These are phyloP conservation scores for Chlorokybus atmophyticus DNA, from an alignment of 139 green algal species.

Conservation along the genomic window DNA sequence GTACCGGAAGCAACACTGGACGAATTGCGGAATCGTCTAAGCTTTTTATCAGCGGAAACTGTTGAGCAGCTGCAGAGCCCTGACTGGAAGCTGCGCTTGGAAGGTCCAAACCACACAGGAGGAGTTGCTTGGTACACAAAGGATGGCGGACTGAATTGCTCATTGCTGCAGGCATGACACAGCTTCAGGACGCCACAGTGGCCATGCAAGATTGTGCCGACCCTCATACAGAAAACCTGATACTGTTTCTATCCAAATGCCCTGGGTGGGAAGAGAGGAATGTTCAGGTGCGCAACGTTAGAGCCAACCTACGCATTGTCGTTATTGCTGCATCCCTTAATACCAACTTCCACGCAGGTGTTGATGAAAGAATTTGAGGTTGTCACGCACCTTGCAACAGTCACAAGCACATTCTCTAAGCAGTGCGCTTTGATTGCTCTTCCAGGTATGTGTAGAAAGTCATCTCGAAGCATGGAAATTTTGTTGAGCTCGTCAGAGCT, in stretches of 20 bases:
- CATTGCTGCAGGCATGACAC: conserved; percentile 4
- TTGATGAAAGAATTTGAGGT: conserved; percentile 79
- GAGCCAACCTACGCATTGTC: too few relatives aligned
- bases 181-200: conserved; percentile 23
- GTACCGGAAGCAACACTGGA: too few relatives aligned
- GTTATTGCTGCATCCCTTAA: too few relatives aligned
- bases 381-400: conserved; percentile 35
- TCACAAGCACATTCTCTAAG: conserved; percentile 13
- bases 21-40: too few relatives aligned
- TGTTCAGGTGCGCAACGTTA: conserved; percentile 52
- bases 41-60: conserved; percentile 12
- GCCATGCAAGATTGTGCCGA: conserved; percentile 21
- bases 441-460: conserved; percentile 14
- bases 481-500: too few relatives aligned
- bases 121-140: too few relatives aligned
- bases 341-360: conserved; percentile 76
- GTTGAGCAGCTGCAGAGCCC: conserved; percentile 45
- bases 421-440: conserved; percentile 14
- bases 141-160: too few relatives aligned
- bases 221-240: conserved; percentile 18
- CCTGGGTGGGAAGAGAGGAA: conserved; percentile 84
- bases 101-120: too few relatives aligned
- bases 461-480: too few relatives aligned
- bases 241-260: conserved; percentile 34
- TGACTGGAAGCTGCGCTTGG: conserved; percentile 79